Base-by-base conservation (phyloP, 78 protist genomes). In the Speleostelium caveatum region DNA sequence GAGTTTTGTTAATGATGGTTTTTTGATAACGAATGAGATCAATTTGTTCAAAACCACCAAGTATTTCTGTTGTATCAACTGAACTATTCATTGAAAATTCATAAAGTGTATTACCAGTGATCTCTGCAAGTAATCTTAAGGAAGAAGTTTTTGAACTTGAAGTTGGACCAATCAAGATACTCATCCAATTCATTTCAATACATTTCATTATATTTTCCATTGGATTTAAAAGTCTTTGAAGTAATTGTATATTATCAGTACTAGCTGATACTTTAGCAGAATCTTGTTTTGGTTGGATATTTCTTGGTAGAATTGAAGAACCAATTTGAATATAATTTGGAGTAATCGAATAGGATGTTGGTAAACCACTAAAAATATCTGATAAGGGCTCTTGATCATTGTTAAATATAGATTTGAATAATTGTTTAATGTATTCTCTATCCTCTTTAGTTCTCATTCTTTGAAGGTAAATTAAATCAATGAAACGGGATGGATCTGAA, bases 31-130 rank as follows among this genome's bases (percentile, higher is more conserved):
- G 77, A 0, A 83, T 79, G 41, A 95, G 33, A 67, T 97, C 97
- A 49, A 93, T 66, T 56, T 96, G 98, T 71, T 96, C 98, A 28
- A 89, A 97, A 5, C 97, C 97, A 35, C 99, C 99, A 35, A 97
- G 89, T 35, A 97, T 86, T 41, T 96, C 98, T 7, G 86, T 89
- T 0, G 98, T 96, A 61, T 97, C 99, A 21, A 96, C 97, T 28
- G 94, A 32, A 26, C 75, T 24, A 38, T 96, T 96, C 97, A 97
- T 90, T 19, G 97, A 69, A 67, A 96, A 94, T 39, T 96, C 98
- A 35, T 30, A 79, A 35, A 97, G 93, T 21, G 55, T n/a, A 55
- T 88, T 92, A 8, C 97, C 93, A 24, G 97, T 93, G n/a, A 95
- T 35, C 4, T 33, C 61, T 0, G 99, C 98, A 0, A 97, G 68